Percentiles rank a stretch among this genome's conserved stretches.
phyloP scores from a whole-genome alignment of 1,139 yeast genomes.

The Suhomyces wounanorum region DNA sequence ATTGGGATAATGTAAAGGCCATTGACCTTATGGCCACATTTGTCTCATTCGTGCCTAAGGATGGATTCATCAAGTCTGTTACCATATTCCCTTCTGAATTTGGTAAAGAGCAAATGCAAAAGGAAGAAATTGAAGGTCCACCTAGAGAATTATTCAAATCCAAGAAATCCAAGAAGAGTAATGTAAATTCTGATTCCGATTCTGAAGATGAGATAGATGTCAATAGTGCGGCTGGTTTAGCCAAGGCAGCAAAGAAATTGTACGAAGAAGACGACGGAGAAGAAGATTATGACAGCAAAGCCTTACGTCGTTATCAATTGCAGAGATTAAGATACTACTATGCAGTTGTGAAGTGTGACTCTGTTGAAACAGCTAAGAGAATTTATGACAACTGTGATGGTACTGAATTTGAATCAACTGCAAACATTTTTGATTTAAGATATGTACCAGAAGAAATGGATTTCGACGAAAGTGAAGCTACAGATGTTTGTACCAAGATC shows the following conservation, averaged over 20 bases:
- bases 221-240: slow-evolving; percentile 44
- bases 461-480: slow-evolving; percentile 71
- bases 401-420: slow-evolving; percentile 93
- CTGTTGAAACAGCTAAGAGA: slow-evolving; percentile 65
- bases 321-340: slow-evolving; percentile 87
- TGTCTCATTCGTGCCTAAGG: slow-evolving; percentile 78
- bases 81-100: slow-evolving; percentile 87
- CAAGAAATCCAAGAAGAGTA: slow-evolving; percentile 29
- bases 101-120: slow-evolving; percentile 90
- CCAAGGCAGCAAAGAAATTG: slow-evolving; percentile 61
- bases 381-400: slow-evolving; percentile 92
- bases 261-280: slow-evolving; percentile 68
- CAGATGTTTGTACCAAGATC: slow-evolving; percentile 68
- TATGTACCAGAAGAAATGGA: slow-evolving; percentile 91
- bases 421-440: slow-evolving; percentile 89
- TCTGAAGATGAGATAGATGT: slow-evolving; percentile 48
- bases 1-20: slow-evolving; percentile 92
- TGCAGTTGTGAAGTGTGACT: slow-evolving; percentile 88
- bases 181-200: slow-evolving; percentile 42
- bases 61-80: slow-evolving; percentile 70
- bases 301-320: slow-evolving; percentile 71
- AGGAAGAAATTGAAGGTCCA: slow-evolving; percentile 91
- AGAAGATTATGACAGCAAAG: slow-evolving; percentile 70
- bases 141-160: slow-evolving; percentile 75
- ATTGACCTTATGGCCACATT: slow-evolving; percentile 90